Conservation (phyloP, 2,329 filamentous ascomycete species). For the Elsinoe arachidis region DNA sequence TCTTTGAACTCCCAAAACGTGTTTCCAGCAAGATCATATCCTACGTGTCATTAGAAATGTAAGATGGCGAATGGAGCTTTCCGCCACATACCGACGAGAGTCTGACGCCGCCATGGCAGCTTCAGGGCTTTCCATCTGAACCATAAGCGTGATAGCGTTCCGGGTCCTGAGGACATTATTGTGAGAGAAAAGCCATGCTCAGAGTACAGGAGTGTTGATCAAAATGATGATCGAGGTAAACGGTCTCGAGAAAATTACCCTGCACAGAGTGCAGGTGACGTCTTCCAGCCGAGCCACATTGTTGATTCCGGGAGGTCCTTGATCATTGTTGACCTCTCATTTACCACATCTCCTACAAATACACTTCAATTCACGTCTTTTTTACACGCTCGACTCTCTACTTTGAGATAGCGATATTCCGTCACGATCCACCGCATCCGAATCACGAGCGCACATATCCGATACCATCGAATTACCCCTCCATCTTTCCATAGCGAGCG, state of each 20-base stretch:
- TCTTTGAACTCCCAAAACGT: slow-evolving; percentile 62
- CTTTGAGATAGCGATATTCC: background rate
- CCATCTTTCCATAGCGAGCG: background rate
- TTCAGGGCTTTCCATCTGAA: slow-evolving; percentile 54
- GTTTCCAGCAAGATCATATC: slow-evolving; percentile 54
- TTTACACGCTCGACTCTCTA: background rate
- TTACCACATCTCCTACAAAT: background rate
- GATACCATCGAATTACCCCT: background rate
- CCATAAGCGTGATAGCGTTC: slow-evolving; percentile 41
- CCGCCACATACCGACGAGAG: slow-evolving; percentile 44
- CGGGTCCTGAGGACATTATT: slow-evolving; percentile 31
- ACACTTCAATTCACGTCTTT: background rate
- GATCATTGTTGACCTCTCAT: background rate
- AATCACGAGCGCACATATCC: background rate
- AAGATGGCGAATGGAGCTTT: background rate
- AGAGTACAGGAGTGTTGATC: background rate
- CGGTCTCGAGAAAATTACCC: background rate
- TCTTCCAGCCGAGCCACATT: background rate
- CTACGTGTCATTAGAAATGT: slow-evolving; percentile 28
- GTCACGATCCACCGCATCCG: background rate
- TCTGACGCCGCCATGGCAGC: slow-evolving; percentile 54
- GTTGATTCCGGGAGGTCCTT: background rate
- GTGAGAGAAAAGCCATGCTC: slow-evolving; percentile 8
- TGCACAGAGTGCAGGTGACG: background rate
- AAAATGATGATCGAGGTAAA: background rate